phyloP scores from a whole-genome alignment of 352 stramenopile species.

The Globisporangium iwayamae region DNA sequence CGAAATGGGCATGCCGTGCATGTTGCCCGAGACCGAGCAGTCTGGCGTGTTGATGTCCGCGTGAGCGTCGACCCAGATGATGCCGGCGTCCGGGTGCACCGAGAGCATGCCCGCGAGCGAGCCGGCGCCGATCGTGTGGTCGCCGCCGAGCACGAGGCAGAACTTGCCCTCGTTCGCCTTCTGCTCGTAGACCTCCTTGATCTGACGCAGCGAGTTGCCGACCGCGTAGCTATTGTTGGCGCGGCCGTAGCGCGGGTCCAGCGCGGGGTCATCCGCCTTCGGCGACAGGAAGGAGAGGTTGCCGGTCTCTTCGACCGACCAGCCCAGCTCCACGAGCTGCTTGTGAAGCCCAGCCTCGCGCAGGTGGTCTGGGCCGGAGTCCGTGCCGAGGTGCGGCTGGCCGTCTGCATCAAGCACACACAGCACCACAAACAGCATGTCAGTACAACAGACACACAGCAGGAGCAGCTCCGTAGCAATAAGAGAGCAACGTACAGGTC shows the following conservation, averaged over 20 bases:
- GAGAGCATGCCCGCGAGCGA: conserved; percentile 91
- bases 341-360: conserved; percentile 78
- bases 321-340: conserved; percentile 71
- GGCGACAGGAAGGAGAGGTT: conserved; percentile 72
- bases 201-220: conserved; percentile 78
- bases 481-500: conserved; percentile 50
- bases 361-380: conserved; percentile 69
- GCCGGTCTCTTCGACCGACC: conserved; percentile 83
- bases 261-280: conserved; percentile 39
- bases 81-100: conserved; percentile 88
- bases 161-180: conserved; percentile 90
- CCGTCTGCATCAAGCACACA: conserved; percentile 43
- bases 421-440: neutral
- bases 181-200: conserved; percentile 82
- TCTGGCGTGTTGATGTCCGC: conserved; percentile 97
- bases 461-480: neutral
- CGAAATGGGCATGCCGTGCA: conserved; percentile 97
- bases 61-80: conserved; percentile 98
- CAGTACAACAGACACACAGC: neutral
- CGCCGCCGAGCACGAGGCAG: conserved; percentile 93
- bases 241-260: conserved; percentile 66
- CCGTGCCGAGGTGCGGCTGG: conserved; percentile 76
- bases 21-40: conserved; percentile 91
- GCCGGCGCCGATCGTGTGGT: conserved; percentile 95
- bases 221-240: conserved; percentile 87